Base-by-base conservation (phyloP, 176 grass and related monocot genomes). In the Aegilops umbellulata region DNA sequence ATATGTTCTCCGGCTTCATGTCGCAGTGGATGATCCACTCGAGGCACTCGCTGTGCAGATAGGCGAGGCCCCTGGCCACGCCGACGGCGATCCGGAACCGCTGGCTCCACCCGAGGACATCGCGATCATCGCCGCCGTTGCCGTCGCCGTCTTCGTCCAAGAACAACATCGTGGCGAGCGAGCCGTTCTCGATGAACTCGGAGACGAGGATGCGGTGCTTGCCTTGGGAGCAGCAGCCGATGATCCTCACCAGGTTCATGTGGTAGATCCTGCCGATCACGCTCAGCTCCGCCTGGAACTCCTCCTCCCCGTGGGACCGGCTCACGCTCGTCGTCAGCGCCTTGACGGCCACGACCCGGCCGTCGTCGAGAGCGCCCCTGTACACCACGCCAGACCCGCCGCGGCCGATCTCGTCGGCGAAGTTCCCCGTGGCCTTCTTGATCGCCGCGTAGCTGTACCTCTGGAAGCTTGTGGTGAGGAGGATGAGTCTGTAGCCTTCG, bases 1-100 rank as follows among this genome's bases (percentile, higher is more conserved):
- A 26, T 22, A 92, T 92, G 87, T 89, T 92, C 44, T 79, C 90
- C 3, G 90, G 92, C 31, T 93, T 93, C 82, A 93, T 84, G 70
- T 93, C 88, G 51, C 88, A 93, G 46, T 93, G 88, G 27, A 93
- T 77, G 63, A 90, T 84, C 92, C 88, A 93, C 26, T 93, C 88
- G 12, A 93, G 39, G 38, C 92, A 93, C 63, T 94, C 89, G 3
- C 36, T 82, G 16, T 94, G 92, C 49, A 94, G 80, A 66, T 91
- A 94, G 0, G 92, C 87, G 41, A 91, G 49, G 1, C 92, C 87
- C 84, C 62, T 84, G 0, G 89, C 92, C 22, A 89, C 80, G 9
- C 91, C 91, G 0, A 87, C 7, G 0, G 91, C 88, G 51, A 93
- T 93, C 75, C 15, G 51, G 7, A 84, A 90, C 12, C 91, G 41